A percentile compares a stretch with the other conserved stretches of the same genome.
These are phyloP conservation scores for Syzygium jambos DNA, from an alignment of 345 rosid species.

Conservation along the genomic window DNA sequence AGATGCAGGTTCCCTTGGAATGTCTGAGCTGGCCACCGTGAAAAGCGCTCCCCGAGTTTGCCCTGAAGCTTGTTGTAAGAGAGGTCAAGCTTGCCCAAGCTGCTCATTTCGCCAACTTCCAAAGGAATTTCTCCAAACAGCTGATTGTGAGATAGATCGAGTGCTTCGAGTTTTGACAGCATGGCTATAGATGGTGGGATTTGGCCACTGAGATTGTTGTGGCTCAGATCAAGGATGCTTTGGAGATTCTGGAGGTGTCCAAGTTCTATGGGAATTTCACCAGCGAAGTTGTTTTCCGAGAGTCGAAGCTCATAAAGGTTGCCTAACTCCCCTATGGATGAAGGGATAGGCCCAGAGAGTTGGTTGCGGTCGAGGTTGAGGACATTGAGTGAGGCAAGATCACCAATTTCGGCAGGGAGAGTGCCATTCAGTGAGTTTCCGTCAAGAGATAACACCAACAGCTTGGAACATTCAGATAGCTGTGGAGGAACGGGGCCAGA, in stretches of 20 bases:
- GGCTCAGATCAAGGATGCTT: conserved; percentile 65
- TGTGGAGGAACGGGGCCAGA: conserved; percentile 51
- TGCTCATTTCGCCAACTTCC: conserved; percentile 53
- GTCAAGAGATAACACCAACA: conserved; percentile 65
- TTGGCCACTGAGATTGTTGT: conserved; percentile 58
- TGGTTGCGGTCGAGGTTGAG: conserved; percentile 53
- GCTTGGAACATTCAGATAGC: conserved; percentile 60
- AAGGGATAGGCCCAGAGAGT: conserved; percentile 65
- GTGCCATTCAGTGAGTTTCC: conserved; percentile 55
- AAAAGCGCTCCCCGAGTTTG: conserved; percentile 53
- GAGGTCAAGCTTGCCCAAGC: conserved; percentile 72
- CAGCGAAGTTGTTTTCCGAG: conserved; percentile 58
- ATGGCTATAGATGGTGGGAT: conserved; percentile 63
- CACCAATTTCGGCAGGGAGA: conserved; percentile 50
- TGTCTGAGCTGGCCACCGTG: conserved; percentile 71
- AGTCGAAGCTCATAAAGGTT: conserved; percentile 66
- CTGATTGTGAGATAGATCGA: conserved; percentile 76
- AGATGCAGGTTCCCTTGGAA: conserved; percentile 64
- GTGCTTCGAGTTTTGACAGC: conserved; percentile 65
- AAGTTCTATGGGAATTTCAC: conserved; percentile 62
- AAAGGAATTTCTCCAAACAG: conserved; percentile 65
- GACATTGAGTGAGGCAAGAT: conserved; percentile 50
- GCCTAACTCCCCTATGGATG: conserved; percentile 52
- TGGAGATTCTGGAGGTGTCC: conserved; percentile 78
- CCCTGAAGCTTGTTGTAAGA: conserved; percentile 73